These are phyloP conservation scores for Tulasnella sp. DNA, from an alignment of 768 basidiomycete genomes.

Conservation along the genomic window DNA sequence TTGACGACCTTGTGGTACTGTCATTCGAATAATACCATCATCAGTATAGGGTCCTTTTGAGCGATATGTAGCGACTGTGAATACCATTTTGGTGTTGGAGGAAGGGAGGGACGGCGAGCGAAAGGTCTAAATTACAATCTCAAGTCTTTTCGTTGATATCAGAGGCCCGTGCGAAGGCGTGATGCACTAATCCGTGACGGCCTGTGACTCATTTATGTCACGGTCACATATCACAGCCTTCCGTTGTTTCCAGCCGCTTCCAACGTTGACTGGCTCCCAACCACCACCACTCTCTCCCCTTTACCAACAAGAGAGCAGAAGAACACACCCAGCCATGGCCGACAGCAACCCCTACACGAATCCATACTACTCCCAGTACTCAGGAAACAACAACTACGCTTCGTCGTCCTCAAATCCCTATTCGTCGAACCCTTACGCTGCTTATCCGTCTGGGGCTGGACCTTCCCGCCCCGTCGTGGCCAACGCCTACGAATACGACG, in stretches of 20 bases:
- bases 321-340: not conserved
- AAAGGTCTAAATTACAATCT: conserved; percentile 5
- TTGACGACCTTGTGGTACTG: conserved; percentile 91
- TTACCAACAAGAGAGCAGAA: not conserved
- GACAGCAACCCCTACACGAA: conserved; percentile 11
- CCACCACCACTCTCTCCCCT: not conserved
- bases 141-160: conserved; percentile 7
- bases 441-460: not conserved
- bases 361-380: conserved; percentile 17
- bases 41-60: not conserved
- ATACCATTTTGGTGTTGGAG: not conserved
- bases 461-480: not conserved
- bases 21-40: not conserved
- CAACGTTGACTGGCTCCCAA: not conserved
- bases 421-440: conserved; percentile 7
- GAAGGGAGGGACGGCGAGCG: not conserved
- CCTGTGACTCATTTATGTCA: not conserved
- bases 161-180: not conserved
- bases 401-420: conserved; percentile 9
- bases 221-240: not conserved
- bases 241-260: not conserved
- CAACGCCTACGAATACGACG: conserved; percentile 88
- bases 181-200: not conserved
- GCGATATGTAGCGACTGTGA: no score
- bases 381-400: conserved; percentile 22